Conservation (phyloP, 1,139 yeast species). For the Lodderomyces oxycetoniae region DNA sequence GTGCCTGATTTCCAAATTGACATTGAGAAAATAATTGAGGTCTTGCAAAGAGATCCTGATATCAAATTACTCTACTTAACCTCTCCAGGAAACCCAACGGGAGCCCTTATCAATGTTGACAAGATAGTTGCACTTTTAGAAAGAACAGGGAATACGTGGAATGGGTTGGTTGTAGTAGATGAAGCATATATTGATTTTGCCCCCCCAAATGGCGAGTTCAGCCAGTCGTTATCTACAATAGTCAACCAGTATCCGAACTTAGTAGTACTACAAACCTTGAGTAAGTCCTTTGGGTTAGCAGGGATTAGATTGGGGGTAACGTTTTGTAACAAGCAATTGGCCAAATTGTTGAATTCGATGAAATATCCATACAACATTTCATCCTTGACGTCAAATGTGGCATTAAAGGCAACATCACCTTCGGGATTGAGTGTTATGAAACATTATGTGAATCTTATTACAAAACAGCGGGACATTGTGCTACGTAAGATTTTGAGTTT, state of each 20-base stretch:
- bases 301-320: slow-evolving; percentile 89
- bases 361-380: slow-evolving; percentile 96
- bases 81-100: slow-evolving; percentile 99
- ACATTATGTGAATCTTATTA: slow-evolving; percentile 45
- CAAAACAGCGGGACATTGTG: slow-evolving; percentile 51
- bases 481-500: slow-evolving; percentile 49
- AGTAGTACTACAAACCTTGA: slow-evolving; percentile 85
- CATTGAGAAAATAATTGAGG: slow-evolving; percentile 48
- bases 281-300: slow-evolving; percentile 94
- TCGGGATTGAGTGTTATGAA: slow-evolving; percentile 58
- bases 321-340: slow-evolving; percentile 54
- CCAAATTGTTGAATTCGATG: slow-evolving; percentile 73
- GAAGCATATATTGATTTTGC: slow-evolving; percentile 91
- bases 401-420: slow-evolving; percentile 67
- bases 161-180: slow-evolving; percentile 82
- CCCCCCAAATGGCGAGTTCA: slow-evolving; percentile 11
- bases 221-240: slow-evolving; percentile 69
- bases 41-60: slow-evolving; percentile 49
- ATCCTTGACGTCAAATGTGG: slow-evolving; percentile 71
- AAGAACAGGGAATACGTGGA: slow-evolving; percentile 47
- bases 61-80: slow-evolving; percentile 80
- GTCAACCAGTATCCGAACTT: slow-evolving; percentile 80
- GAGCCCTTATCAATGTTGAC: slow-evolving; percentile 49
- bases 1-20: slow-evolving; percentile 64
- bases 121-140: slow-evolving; percentile 50